Evolutionary conservation across 768 basidiomycete genomes (phyloP), one percentile per base, ranked within the genome.

Genomic region (Lactarius tabidus): DNA sequence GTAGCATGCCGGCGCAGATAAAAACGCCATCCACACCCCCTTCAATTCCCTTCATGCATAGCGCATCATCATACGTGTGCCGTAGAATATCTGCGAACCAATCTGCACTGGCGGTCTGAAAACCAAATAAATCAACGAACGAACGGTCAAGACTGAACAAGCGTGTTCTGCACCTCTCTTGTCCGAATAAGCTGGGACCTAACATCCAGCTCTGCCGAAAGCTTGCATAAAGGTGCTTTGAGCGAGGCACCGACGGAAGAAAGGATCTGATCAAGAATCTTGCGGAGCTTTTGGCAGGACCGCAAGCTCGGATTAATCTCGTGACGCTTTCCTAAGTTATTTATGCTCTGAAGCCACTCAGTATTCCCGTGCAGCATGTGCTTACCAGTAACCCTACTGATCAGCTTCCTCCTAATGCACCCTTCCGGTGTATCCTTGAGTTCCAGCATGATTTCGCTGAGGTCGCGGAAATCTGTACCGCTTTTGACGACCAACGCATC

Each of bases 381-480:
- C 78, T 29, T 64, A 87, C 91, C 91, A 64, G 77, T 80, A 55
- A 93, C 79, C 31, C 77, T 73, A 58, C 76, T 83, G 69, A 96
- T 86, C 3, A 89, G 76, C 70, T 85, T 87, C 52, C 73, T 79
- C 67, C 94, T 80, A 14, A 90, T 75, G 70, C 86, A 88, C 1
- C 85, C 87, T 35, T 78, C 72, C 1, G 89, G 82, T 1, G 87
- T 81, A 57, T 84, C 77, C 31, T 78, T 76, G 17, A 95, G 77
- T 62, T 85, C 85, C 26, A 96, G 75, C 0, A 75, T 79, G 52
- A 94, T 77, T 66, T 91, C 90, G 59, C 91, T 92, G 38, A 95
- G 77, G 67, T 95, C 93, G 41, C 90, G 84, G 72, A 96, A 96
- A 76, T 96, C 93, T 2, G 88, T 90, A 9, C 94, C 94, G 71